Percentiles rank a stretch among this genome's conserved stretches.
Conservation (phyloP, 2,329 filamentous ascomycete genomes). For the Sporothrix mexicana region DNA sequence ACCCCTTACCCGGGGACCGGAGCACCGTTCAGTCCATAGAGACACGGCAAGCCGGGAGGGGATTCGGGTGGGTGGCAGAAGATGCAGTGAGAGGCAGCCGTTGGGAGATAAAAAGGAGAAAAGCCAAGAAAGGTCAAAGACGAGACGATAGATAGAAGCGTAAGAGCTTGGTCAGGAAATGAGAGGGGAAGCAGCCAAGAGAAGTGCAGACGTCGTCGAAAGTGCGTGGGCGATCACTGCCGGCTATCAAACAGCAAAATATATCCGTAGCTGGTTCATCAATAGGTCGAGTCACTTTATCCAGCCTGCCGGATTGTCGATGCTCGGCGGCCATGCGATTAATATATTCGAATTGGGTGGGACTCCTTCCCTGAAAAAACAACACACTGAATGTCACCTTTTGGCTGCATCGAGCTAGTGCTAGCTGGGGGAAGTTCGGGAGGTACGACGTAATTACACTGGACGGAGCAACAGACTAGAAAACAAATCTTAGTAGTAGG, state of each 20-base stretch:
- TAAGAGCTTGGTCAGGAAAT: background rate
- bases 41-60: background rate
- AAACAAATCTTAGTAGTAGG: background rate
- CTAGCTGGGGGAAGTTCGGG: background rate
- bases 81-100: background rate
- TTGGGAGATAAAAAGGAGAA: background rate
- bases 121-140: background rate
- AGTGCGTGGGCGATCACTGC: background rate
- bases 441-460: background rate
- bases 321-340: conserved; percentile 5
- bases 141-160: background rate
- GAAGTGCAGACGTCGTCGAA: background rate
- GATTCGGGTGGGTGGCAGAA: background rate
- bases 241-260: conserved; percentile 12
- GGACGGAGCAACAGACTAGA: background rate
- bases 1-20: conserved; percentile 22
- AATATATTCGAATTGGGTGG: background rate
- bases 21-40: conserved; percentile 25
- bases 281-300: background rate
- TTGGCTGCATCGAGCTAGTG: background rate
- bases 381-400: background rate
- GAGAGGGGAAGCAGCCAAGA: background rate
- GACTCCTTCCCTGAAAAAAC: background rate
- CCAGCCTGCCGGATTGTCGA: conserved; percentile 19
- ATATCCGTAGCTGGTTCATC: conserved; percentile 9